Base-by-base conservation (phyloP, 257 asterid species). In the Phtheirospermum japonicum region DNA sequence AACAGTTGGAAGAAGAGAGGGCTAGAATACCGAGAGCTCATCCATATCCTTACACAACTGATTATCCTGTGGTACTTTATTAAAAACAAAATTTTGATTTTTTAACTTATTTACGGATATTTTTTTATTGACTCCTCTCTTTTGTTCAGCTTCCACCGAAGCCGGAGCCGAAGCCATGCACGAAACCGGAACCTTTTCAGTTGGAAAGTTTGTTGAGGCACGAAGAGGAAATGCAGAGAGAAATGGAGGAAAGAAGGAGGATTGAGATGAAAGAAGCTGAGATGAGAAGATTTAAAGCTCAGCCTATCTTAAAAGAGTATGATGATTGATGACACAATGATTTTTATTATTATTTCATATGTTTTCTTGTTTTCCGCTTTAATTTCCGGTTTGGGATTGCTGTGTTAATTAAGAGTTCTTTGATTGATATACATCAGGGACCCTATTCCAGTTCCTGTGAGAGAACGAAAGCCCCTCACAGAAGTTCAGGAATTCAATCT, bases 41-140 rank as follows among this genome's bases (percentile, higher is more conserved):
- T 69, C 97, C 97, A 19, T 93, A 93, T 80, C 99, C 99, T 53
- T 93, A 89, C 69, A 93, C 99, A 61, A 93, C 96, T 64, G 97
- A 93, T 55, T 93, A 79, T 68, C 99, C 99, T 7, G 87, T 89
- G 89, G 98, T 86, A 82, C 50, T 72, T 13, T 55, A 46, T 2
- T 54, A 18, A 4, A 7, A 2, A 42, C n/a, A 42, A 42, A 13
- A 2, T 13, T 14, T 13, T 13, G 10, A 7, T 13, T 6, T 4
- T 42, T 2, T 19, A 33, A 16, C 43, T 39, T 14, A 31, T 52
- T 9, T 53, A 30, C 67, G 23, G 16, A 48, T 8, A 19, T 11
- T 23, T 48, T 45, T 48, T 37, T 1, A 18, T 50, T 55, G 60
- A 13, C 10, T 12, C 34, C 4, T 12, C 19, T 14, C 40, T 61